Evolutionary conservation across 345 rosid species (phyloP), one percentile per base, ranked within the genome.

Genomic region (Moringa oleifera): DNA sequence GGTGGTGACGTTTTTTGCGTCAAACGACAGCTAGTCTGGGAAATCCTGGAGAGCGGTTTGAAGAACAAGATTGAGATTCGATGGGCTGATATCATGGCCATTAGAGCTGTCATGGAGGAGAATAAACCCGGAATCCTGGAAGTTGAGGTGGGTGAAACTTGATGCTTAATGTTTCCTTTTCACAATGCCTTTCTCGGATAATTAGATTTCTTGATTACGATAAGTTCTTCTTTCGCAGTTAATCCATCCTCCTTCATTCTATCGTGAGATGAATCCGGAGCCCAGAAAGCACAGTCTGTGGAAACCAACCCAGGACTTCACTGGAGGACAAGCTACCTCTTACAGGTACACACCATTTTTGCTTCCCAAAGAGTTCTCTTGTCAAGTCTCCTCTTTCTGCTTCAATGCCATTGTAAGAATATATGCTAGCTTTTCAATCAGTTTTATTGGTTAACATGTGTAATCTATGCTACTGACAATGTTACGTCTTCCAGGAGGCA

Each of bases 11-110:
- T 72, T 80, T 23, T 81, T 55, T 88, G 68, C 66, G 79, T 86
- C 0, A 88, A 77, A 57, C 73, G 41, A 49, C 86, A 67, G 67
- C 53, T 88, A 68, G 81, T 88, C 0, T 88, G 97, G 97, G 90
- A 91, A 46, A 21, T 76, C 46, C 68, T 86, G 28, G 62, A 66
- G 17, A 15, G 56, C 0, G 64, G 61, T 2, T 67, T 73, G 24
- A 87, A 84, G 63, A 74, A 68, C 49, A 85, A 85, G 75, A 68
- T 80, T 0, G 81, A 80, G 60, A 64, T 80, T 11, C 56, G 51
- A 0, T 69, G 81, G 81, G 24, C 55, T 64, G 79, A 80, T 51
- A 54, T 80, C 13, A 54, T 36, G 31, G 71, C 79, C 13, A 45
- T 77, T 13, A 57, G 8, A 47, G 51, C 54, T 12, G n/a, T 18